These are phyloP conservation scores for Aureobasidium namibiae DNA, from an alignment of 2,329 filamentous ascomycete genomes.

Conservation along the genomic window DNA sequence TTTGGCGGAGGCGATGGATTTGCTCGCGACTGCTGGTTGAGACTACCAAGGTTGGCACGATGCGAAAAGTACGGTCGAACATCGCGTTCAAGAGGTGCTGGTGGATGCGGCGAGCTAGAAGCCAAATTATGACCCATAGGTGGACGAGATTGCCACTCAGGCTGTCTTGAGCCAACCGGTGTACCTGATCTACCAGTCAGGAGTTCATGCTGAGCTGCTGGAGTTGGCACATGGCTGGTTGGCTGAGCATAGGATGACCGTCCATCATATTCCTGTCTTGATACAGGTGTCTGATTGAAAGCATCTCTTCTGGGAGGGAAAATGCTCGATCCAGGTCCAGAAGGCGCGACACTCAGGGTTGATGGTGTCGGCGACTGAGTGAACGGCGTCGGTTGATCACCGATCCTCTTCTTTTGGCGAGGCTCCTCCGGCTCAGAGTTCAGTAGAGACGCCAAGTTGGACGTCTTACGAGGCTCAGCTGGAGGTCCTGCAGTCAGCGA, in stretches of 20 bases:
- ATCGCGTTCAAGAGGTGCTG: constrained; percentile 22
- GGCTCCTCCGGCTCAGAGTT: constrained; percentile 28
- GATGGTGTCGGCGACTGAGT: constrained; percentile 16
- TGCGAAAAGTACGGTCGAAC: constrained; percentile 24
- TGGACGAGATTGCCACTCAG: constrained; percentile 19
- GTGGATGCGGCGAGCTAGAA: constrained; percentile 19
- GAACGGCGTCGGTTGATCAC: constrained; percentile 19
- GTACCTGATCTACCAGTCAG: constrained; percentile 15
- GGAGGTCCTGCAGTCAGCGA: constrained; percentile 17
- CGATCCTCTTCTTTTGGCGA: constrained; percentile 22
- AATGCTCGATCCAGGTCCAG: background rate
- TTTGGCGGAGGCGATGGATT: constrained; percentile 30
- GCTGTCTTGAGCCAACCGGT: constrained; percentile 16
- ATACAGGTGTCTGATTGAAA: constrained; percentile 14
- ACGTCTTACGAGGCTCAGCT: constrained; percentile 29
- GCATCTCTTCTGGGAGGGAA: constrained; percentile 2
- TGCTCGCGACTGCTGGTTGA: constrained; percentile 22
- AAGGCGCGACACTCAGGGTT: constrained; percentile 3
- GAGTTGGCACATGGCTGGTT: background rate
- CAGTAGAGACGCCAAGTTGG: constrained; percentile 28
- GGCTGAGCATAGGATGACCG: constrained; percentile 12
- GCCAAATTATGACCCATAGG: constrained; percentile 15
- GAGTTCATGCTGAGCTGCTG: constrained; percentile 9
- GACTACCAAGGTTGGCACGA: constrained; percentile 21
- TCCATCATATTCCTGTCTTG: constrained; percentile 9